Conservation (phyloP, 495 filamentous ascomycete genomes). For the Penicillium atrosanguineum region DNA sequence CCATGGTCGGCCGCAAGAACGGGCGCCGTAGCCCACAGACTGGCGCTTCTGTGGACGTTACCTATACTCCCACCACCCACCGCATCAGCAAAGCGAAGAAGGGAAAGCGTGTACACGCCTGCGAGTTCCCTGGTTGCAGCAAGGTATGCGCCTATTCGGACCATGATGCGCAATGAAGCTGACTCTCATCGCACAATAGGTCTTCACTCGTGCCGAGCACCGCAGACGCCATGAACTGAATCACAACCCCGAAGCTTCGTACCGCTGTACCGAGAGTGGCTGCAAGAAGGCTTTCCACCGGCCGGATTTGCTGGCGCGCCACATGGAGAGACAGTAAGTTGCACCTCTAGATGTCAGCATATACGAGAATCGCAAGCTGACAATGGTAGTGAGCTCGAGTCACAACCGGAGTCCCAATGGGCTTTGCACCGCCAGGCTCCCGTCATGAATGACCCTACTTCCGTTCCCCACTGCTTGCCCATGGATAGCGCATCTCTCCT, state of each 20-base stretch:
- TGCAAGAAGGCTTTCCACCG: conserved; percentile 82
- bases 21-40: conserved; percentile 19
- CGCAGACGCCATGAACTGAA: conserved; percentile 81
- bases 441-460: conserved; percentile 23
- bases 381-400: conserved; percentile 36
- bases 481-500: conserved; percentile 28
- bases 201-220: conserved; percentile 85
- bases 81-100: conserved; percentile 83
- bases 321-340: conserved; percentile 80
- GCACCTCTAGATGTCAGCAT: background rate
- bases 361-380: conserved; percentile 2
- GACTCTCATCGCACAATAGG: conserved; percentile 40
- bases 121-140: conserved; percentile 58
- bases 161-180: conserved; percentile 2
- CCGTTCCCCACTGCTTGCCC: conserved; percentile 28
- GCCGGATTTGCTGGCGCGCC: conserved; percentile 72
- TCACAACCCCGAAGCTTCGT: conserved; percentile 68
- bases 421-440: conserved; percentile 23
- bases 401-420: conserved; percentile 41
- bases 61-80: conserved; percentile 66
- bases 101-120: conserved; percentile 74
- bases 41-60: conserved; percentile 32
- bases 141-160: conserved; percentile 47
- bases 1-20: conserved; percentile 21
- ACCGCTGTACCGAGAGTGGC: conserved; percentile 61